Percentiles rank a stretch among this genome's conserved stretches.
phyloP scores from a whole-genome alignment of 2,329 filamentous ascomycete genomes.

The Calonectria naviculata region DNA sequence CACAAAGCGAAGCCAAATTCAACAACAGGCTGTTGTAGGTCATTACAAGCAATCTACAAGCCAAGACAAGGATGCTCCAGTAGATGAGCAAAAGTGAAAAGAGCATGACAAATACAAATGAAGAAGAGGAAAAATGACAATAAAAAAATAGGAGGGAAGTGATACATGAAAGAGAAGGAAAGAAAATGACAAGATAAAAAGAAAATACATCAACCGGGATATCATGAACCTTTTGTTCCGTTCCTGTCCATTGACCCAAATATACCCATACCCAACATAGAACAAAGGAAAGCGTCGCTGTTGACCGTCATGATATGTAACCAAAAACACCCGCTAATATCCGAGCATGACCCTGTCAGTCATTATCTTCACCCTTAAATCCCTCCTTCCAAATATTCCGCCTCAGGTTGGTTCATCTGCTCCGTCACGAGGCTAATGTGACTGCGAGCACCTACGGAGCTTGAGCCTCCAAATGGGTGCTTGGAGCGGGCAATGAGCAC shows the following conservation, averaged over 20 bases:
- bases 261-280: conserved; percentile 14
- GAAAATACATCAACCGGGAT: conserved; percentile 24
- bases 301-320: conserved; percentile 18
- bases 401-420: conserved; percentile 46
- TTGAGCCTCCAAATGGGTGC: conserved; percentile 56
- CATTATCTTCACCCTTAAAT: conserved; percentile 40
- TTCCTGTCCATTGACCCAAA: conserved; percentile 2
- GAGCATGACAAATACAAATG: conserved; percentile 2
- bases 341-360: conserved; percentile 21
- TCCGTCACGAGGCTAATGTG: conserved; percentile 51
- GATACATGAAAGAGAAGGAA: conserved; percentile 14
- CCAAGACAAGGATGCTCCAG: conserved; percentile 20
- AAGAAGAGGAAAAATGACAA: conserved; percentile 12
- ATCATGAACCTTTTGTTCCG: conserved; percentile 30
- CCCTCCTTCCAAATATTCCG: conserved; percentile 47
- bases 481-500: conserved; percentile 78
- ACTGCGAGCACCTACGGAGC: conserved; percentile 53
- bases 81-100: neutral
- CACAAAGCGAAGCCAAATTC: neutral
- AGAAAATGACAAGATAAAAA: conserved; percentile 14
- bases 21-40: conserved; percentile 14
- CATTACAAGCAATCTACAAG: conserved; percentile 36
- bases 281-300: conserved; percentile 28
- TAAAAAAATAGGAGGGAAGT: conserved; percentile 19
- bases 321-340: conserved; percentile 21